Evolutionary conservation across 148 eudicot species (phyloP).

Genomic region (Limonium bicolor): DNA sequence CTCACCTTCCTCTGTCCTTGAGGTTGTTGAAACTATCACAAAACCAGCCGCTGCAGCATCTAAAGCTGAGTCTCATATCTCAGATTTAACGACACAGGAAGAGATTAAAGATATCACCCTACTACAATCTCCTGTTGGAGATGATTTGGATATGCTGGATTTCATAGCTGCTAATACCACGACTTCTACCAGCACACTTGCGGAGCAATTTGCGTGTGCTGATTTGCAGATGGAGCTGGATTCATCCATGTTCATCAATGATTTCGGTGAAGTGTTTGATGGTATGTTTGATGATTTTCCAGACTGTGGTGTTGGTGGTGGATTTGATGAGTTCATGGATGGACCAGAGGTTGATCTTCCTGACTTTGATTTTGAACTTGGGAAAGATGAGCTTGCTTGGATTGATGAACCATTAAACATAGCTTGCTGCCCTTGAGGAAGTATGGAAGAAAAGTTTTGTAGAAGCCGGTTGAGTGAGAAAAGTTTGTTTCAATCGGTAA

Average conservation of each 20-base stretch:
- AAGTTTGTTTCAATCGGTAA: too few species aligned
- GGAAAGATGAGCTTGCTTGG: conserved; percentile 36
- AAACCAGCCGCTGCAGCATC: background rate
- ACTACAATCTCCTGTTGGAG: background rate
- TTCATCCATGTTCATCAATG: conserved; percentile 16
- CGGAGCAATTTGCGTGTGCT: conserved; percentile 15
- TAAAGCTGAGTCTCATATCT: background rate
- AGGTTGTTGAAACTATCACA: conserved; percentile 21
- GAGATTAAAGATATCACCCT: too few species aligned
- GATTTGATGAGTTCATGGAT: conserved; percentile 7
- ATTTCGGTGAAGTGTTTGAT: conserved; percentile 20
- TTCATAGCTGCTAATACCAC: conserved; percentile 9
- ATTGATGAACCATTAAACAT: conserved; percentile 49
- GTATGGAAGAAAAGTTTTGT: too few species aligned
- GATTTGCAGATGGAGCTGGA: conserved; percentile 38
- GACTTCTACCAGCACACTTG: too few species aligned
- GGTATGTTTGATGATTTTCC: conserved; percentile 22
- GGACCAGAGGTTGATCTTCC: too few species aligned
- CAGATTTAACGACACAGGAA: background rate
- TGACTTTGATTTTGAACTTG: conserved; percentile 52
- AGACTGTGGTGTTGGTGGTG: conserved; percentile 17
- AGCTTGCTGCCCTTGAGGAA: conserved; percentile 68
- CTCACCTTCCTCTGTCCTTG: conserved; percentile 44
- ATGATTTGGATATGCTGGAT: background rate
- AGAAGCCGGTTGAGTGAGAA: too few species aligned